Percentiles rank a stretch among this genome's conserved stretches.
These are phyloP conservation scores for Kitagawia praeruptora DNA, from an alignment of 129 eudicot genomes.

Conservation along the genomic window DNA sequence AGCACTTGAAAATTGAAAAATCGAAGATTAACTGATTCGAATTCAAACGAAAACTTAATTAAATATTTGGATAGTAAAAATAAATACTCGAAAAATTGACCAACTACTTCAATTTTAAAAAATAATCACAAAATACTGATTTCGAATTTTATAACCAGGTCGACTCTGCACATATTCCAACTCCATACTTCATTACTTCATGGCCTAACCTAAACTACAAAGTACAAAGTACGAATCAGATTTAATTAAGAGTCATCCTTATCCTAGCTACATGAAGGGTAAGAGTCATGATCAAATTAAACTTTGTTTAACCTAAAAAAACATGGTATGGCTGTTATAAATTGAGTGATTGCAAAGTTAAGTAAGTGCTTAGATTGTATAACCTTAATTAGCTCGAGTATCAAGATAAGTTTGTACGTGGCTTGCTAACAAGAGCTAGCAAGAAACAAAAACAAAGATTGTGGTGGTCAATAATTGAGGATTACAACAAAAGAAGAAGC, in stretches of 20 bases:
- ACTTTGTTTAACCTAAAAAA: not conserved
- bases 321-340: not conserved
- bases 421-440: not conserved
- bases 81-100: no score
- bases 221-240: not conserved
- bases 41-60: no score
- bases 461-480: conserved; percentile 5
- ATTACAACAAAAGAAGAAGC: not conserved
- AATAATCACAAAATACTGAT: no score
- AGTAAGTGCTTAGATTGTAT: not conserved
- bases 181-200: not conserved
- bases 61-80: no score
- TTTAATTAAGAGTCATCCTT: not conserved
- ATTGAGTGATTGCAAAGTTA: not conserved
- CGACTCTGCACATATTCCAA: not conserved
- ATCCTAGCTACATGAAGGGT: not conserved
- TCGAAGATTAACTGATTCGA: no score
- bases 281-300: not conserved
- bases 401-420: not conserved
- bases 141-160: no score
- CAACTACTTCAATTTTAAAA: no score
- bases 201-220: not conserved
- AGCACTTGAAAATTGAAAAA: no score
- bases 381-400: not conserved
- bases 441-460: not conserved